These are phyloP conservation scores for Sanghuangporus weigelae DNA, from an alignment of 1,284 basidiomycete species.

Conservation along the genomic window DNA sequence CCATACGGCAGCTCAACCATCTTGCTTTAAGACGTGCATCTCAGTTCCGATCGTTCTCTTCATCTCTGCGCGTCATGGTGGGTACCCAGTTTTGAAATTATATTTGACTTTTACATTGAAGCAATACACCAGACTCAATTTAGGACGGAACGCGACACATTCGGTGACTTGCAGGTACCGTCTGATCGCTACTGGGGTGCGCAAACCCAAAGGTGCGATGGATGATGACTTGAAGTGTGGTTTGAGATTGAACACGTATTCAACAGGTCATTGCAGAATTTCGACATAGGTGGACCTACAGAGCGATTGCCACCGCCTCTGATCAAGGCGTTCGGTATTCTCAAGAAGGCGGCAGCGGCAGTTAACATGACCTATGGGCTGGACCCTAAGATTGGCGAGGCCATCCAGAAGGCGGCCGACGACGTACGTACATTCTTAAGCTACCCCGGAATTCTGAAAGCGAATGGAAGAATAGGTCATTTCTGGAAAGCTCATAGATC, in stretches of 20 bases:
- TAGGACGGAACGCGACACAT: slow-evolving; percentile 80
- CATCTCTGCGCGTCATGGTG: slow-evolving; percentile 44
- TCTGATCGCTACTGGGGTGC: slow-evolving; percentile 97
- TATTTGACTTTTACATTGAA: not conserved
- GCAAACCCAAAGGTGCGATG: slow-evolving; percentile 84
- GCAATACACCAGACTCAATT: slow-evolving; percentile 37
- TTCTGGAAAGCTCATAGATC: slow-evolving; percentile 87
- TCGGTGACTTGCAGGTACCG: slow-evolving; percentile 91
- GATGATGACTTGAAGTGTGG: not conserved
- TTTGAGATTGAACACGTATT: not conserved
- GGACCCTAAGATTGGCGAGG: slow-evolving; percentile 83
- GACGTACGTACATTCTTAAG: slow-evolving; percentile 52
- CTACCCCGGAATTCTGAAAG: not conserved
- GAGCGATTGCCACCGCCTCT: slow-evolving; percentile 93
- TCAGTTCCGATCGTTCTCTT: slow-evolving; percentile 29
- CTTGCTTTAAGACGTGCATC: slow-evolving; percentile 23
- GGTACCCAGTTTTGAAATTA: slow-evolving; percentile 1
- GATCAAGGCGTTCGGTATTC: slow-evolving; percentile 96
- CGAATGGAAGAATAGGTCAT: slow-evolving; percentile 63
- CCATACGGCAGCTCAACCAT: slow-evolving; percentile 5
- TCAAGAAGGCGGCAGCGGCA: slow-evolving; percentile 95
- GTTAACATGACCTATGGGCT: slow-evolving; percentile 92
- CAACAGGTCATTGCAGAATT: slow-evolving; percentile 90
- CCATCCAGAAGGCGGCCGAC: slow-evolving; percentile 92
- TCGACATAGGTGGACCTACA: slow-evolving; percentile 93